These are phyloP conservation scores for Apodospora peruviana DNA, from an alignment of 495 filamentous ascomycete genomes.

Conservation along the genomic window DNA sequence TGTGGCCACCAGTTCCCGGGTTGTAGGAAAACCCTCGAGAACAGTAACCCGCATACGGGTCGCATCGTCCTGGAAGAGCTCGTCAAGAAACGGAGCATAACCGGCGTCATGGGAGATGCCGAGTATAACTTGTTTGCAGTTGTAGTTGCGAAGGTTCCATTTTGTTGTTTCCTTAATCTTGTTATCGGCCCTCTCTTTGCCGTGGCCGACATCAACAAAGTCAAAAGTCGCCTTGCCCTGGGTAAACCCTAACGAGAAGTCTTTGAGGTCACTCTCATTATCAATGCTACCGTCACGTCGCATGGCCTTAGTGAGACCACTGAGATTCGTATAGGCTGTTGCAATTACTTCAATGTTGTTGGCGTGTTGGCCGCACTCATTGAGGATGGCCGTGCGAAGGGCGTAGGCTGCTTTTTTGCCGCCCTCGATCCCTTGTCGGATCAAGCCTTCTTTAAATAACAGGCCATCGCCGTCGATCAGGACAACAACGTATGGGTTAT, in stretches of 20 bases:
- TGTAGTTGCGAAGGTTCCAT: slow-evolving; percentile 62
- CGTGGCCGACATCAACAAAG: slow-evolving; percentile 67
- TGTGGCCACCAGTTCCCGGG: slow-evolving; percentile 54
- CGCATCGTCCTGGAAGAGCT: slow-evolving; percentile 50
- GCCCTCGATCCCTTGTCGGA: slow-evolving; percentile 61
- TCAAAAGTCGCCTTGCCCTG: slow-evolving; percentile 64
- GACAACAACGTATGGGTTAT: slow-evolving; percentile 68
- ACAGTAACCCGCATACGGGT: slow-evolving; percentile 60
- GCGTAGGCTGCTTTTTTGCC: slow-evolving; percentile 64
- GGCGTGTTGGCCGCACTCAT: slow-evolving; percentile 35
- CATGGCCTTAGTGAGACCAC: slow-evolving; percentile 58
- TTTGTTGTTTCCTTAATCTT: slow-evolving; percentile 47
- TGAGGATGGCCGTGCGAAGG: slow-evolving; percentile 51
- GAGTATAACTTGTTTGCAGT: slow-evolving; percentile 77
- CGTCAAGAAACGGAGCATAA: slow-evolving; percentile 65
- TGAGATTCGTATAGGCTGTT: slow-evolving; percentile 65
- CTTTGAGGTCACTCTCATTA: slow-evolving; percentile 47
- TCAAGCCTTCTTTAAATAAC: slow-evolving; percentile 63
- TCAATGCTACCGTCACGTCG: slow-evolving; percentile 50
- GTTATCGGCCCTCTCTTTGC: slow-evolving; percentile 63
- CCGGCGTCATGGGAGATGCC: slow-evolving; percentile 73
- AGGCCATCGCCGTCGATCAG: slow-evolving; percentile 76
- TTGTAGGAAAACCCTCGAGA: slow-evolving; percentile 68
- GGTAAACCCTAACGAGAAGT: slow-evolving; percentile 75
- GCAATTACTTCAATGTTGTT: slow-evolving; percentile 57